These are phyloP conservation scores for Colletotrichum australisinense DNA, from an alignment of 2,329 filamentous ascomycete species.

Conservation along the genomic window DNA sequence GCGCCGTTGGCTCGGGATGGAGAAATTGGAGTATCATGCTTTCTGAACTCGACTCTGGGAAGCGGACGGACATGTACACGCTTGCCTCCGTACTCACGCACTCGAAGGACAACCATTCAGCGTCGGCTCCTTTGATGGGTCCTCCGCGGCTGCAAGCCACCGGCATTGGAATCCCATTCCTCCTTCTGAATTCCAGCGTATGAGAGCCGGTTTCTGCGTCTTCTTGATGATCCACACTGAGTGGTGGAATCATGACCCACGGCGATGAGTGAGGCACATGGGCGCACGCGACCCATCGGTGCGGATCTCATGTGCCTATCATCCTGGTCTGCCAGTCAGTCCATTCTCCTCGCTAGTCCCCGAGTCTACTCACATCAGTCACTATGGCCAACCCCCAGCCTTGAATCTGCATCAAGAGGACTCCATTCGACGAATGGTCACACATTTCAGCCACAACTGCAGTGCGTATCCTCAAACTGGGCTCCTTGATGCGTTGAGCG, in stretches of 20 bases:
- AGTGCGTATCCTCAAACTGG: not conserved
- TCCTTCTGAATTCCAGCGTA: not conserved
- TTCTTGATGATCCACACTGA: slow-evolving; percentile 2
- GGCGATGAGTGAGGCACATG: not conserved
- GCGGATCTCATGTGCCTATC: slow-evolving; percentile 10
- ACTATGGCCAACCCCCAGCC: not conserved
- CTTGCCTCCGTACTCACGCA: too few species aligned
- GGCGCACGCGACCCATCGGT: slow-evolving; percentile 23
- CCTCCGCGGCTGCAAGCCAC: slow-evolving; percentile 13
- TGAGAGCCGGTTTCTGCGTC: not conserved
- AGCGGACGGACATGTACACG: not conserved
- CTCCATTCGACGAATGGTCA: not conserved
- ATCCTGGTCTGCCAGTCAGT: slow-evolving; percentile 14
- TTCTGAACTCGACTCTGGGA: not conserved
- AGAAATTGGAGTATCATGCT: not conserved
- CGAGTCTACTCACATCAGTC: not conserved
- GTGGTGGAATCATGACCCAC: slow-evolving; percentile 12
- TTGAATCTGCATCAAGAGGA: not conserved
- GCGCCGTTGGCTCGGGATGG: not conserved
- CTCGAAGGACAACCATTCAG: not conserved
- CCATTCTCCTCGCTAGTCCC: not conserved
- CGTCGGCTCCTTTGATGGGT: not conserved
- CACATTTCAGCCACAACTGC: slow-evolving; percentile 4
- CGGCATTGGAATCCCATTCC: slow-evolving; percentile 7
- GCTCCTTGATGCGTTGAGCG: slow-evolving; percentile 4